phyloP scores from a whole-genome alignment of 2,329 filamentous ascomycete species.

The Monosporascus sp. region DNA sequence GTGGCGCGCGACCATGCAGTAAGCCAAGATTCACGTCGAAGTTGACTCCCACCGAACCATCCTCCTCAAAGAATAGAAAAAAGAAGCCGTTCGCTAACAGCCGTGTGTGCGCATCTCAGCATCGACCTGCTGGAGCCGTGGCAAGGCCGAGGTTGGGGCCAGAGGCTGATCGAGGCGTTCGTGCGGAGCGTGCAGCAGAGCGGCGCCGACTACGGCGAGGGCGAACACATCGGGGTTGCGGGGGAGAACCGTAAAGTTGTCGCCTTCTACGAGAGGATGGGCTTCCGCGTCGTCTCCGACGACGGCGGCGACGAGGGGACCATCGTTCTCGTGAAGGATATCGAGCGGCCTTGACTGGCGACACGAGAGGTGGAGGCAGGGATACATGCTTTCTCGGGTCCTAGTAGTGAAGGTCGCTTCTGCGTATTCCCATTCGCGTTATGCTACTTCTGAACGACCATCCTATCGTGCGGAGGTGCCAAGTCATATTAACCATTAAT shows the following conservation, averaged over 20 bases:
- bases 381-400: too few species aligned
- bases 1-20: slow-evolving; percentile 42
- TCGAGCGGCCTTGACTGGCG: slow-evolving; percentile 6
- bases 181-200: slow-evolving; percentile 30
- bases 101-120: neutral
- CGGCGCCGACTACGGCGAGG: slow-evolving; percentile 26
- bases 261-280: slow-evolving; percentile 42
- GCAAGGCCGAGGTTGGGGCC: slow-evolving; percentile 41
- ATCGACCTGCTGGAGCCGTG: slow-evolving; percentile 40
- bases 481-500: too few species aligned
- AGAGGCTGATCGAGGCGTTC: slow-evolving; percentile 35
- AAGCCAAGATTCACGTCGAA: too few species aligned
- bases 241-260: slow-evolving; percentile 44
- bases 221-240: slow-evolving; percentile 39
- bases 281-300: slow-evolving; percentile 34
- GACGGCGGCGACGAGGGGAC: slow-evolving; percentile 26
- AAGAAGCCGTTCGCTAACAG: too few species aligned
- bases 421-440: neutral
- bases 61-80: too few species aligned
- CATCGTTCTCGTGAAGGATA: slow-evolving; percentile 38
- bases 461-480: neutral
- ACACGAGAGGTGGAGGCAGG: too few species aligned
- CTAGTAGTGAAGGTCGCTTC: neutral
- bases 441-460: neutral
- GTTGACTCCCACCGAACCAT: too few species aligned